Base-by-base conservation (phyloP, 2,329 filamentous ascomycete genomes). In the Cryoendolithus antarcticus region DNA sequence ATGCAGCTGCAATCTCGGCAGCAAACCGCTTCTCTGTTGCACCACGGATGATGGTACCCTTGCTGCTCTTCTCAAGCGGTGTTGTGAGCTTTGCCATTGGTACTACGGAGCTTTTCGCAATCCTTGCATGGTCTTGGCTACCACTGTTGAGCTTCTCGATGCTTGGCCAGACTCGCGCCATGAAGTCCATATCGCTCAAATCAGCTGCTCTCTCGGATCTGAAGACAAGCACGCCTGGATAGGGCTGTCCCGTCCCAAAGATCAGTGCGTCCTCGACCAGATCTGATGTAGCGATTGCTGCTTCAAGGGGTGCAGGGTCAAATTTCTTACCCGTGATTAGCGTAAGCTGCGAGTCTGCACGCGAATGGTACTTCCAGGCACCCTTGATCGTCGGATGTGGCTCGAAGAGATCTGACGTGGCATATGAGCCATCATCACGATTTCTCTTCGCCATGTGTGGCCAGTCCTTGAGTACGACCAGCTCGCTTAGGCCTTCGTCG, bases 291-390 rank as follows among this genome's bases (percentile, higher is more conserved):
- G 65, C 55, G 4, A 81, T 66, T 0, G 62, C 64, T 2, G 66
- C 69, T 53, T 82, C 78, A 3, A 81, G 53, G 0, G 72, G 71
- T 2, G 71, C 69, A 1, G 77, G 77, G 47, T 81, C 75, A 43
- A 82, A 80, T 47, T 82, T 82, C 61, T 81, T 80, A 2, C 78
- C 77, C 5, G 76, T 82, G 7, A 73, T 61, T 3, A 82, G 63
- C 0, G 72, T 73, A 29, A 82, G 65, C 38, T 75, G 75, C 3
- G 72, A 68, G 47, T 82, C 79, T 1, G 69, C 67, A 30, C 78
- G 63, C 1, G 71, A 74, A 38, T 77, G 67, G 48, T 80, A 80
- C 28, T 67, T 66, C 76, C 77, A 82, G 0, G 74, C 72, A 39
- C 70, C 59, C 0, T 57, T 41, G 6, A 74, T 71, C 0, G 46